A percentile compares a stretch with the other conserved stretches of the same genome.
phyloP scores from a whole-genome alignment of 176 grass and related monocot genomes.

The Calamus simplicifolius region DNA sequence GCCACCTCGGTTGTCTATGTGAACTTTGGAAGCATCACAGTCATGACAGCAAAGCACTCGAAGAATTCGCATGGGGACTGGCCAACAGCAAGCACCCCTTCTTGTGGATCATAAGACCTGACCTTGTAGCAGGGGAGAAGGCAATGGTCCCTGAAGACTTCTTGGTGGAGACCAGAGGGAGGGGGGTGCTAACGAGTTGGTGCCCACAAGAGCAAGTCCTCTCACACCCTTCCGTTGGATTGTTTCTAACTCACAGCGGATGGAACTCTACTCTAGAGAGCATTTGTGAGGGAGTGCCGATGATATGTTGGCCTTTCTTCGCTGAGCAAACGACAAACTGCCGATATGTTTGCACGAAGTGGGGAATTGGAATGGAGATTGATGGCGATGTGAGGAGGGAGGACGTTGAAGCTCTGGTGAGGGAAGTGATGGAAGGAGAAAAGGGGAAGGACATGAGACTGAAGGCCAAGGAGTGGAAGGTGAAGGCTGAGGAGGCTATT shows the following conservation, averaged over 20 bases:
- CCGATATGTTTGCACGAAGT: constrained; percentile 37
- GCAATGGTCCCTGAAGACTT: constrained; percentile 39
- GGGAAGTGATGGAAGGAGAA: constrained; percentile 43
- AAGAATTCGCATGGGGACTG: constrained; percentile 70
- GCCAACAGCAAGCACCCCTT: constrained; percentile 39
- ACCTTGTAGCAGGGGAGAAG: constrained; percentile 45
- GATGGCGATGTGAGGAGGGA: constrained; percentile 35
- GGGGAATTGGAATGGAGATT: constrained; percentile 53
- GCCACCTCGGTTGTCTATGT: constrained; percentile 59
- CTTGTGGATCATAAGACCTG: constrained; percentile 58
- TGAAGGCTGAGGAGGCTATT: constrained; percentile 28
- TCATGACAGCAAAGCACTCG: constrained; percentile 32
- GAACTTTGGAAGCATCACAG: constrained; percentile 76
- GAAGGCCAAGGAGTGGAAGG: constrained; percentile 39
- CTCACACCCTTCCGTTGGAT: constrained; percentile 26
- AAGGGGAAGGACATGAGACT: constrained; percentile 41
- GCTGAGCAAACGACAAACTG: constrained; percentile 51
- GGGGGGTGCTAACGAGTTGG: constrained; percentile 41
- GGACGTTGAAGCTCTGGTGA: constrained; percentile 39
- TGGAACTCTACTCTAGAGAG: constrained; percentile 75
- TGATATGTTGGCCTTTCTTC: constrained; percentile 79
- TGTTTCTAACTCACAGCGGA: constrained; percentile 70
- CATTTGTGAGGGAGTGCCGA: constrained; percentile 49
- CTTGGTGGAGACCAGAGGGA: constrained; percentile 17
- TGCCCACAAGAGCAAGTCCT: constrained; percentile 57